These are phyloP conservation scores for Ensete glaucum DNA, from an alignment of 176 grass and related monocot genomes.

Conservation along the genomic window DNA sequence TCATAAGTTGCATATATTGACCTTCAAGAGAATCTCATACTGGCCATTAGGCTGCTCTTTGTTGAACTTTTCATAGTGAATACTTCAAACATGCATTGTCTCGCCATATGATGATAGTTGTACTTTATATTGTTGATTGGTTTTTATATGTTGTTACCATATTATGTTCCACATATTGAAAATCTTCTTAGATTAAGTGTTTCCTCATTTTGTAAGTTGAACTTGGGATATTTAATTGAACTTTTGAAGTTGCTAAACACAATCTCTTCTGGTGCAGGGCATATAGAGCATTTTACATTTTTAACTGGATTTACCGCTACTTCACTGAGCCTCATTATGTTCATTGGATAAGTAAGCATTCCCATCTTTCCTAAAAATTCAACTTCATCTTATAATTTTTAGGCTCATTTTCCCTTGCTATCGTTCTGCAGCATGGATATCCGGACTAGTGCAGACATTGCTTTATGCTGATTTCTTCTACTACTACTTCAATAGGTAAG, in stretches of 20 bases:
- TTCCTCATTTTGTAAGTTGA: not conserved
- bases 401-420: not conserved
- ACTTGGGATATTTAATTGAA: not conserved
- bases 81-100: too few relatives aligned
- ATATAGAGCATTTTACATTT: slow-evolving; percentile 83
- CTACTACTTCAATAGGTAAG: slow-evolving; percentile 91
- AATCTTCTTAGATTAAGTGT: too few relatives aligned
- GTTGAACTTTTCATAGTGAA: too few relatives aligned
- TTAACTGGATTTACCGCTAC: slow-evolving; percentile 91
- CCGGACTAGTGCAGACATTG: slow-evolving; percentile 69
- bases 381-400: not conserved
- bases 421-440: slow-evolving; percentile 58
- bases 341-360: slow-evolving; percentile 88
- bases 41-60: too few relatives aligned
- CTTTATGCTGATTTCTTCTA: slow-evolving; percentile 96
- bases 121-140: too few relatives aligned
- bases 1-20: too few relatives aligned
- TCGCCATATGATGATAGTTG: too few relatives aligned
- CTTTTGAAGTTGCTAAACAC: not conserved
- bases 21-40: too few relatives aligned
- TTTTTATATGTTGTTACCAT: too few relatives aligned
- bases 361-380: not conserved
- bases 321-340: slow-evolving; percentile 75
- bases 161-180: too few relatives aligned
- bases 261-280: slow-evolving; percentile 53